Conservation (phyloP, 768 basidiomycete species). For the Hygrocybe coccinea region DNA sequence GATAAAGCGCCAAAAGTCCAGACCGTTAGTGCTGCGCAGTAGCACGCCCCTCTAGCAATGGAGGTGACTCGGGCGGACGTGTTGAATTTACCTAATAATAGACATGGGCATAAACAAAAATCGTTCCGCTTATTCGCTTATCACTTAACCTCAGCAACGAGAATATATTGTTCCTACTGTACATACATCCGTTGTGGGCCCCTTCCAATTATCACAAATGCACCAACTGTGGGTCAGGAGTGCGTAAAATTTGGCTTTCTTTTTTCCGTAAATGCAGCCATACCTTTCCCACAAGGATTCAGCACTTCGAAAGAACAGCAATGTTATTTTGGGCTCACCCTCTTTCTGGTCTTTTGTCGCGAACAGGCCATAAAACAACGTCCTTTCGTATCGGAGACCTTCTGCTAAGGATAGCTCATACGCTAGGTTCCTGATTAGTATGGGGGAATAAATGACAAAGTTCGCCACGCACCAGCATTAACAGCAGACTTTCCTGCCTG, state of each 20-base stretch:
- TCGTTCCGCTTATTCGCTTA: too few species aligned
- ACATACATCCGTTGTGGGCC: too few species aligned
- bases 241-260: slow-evolving; percentile 74
- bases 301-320: slow-evolving; percentile 8
- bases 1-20: too few species aligned
- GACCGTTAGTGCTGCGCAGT: too few species aligned
- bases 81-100: too few species aligned
- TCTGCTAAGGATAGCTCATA: slow-evolving; percentile 77
- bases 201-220: too few species aligned
- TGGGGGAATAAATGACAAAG: background rate
- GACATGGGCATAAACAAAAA: too few species aligned
- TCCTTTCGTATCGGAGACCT: slow-evolving; percentile 81
- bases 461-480: slow-evolving; percentile 59
- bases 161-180: too few species aligned
- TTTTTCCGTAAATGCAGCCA: slow-evolving; percentile 93
- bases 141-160: too few species aligned
- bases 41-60: too few species aligned
- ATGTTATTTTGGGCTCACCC: slow-evolving; percentile 45
- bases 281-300: slow-evolving; percentile 50
- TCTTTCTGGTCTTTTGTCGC: slow-evolving; percentile 95
- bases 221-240: too few species aligned
- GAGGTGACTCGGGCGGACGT: too few species aligned
- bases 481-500: slow-evolving; percentile 92
- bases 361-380: slow-evolving; percentile 87
- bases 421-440: slow-evolving; percentile 38